Evolutionary conservation across 331 rosid species (phyloP).

Genomic region (Phaseolus coccineus): DNA sequence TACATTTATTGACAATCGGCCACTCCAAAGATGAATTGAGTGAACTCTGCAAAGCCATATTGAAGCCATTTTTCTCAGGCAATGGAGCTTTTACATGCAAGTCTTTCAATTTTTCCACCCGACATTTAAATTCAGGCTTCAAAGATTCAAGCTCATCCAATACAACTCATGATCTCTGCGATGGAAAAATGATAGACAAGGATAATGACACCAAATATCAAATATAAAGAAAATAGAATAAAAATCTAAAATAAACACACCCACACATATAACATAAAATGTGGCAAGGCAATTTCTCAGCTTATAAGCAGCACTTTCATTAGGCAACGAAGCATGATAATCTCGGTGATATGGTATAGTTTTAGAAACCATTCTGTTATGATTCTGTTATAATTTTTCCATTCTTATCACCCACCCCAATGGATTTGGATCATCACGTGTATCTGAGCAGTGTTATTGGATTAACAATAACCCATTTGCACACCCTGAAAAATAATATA

Average conservation of each 20-base stretch:
- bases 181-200: slow-evolving; percentile 38
- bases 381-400: too few relatives aligned
- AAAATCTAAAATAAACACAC: background rate
- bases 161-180: slow-evolving; percentile 62
- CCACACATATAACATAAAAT: slow-evolving; percentile 4
- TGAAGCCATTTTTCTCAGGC: slow-evolving; percentile 48
- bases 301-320: slow-evolving; percentile 63
- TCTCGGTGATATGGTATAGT: slow-evolving; percentile 92
- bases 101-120: slow-evolving; percentile 60
- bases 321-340: slow-evolving; percentile 62
- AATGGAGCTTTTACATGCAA: slow-evolving; percentile 50
- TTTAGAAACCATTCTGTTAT: slow-evolving; percentile 67
- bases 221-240: background rate
- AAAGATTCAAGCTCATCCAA: slow-evolving; percentile 85
- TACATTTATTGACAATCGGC: slow-evolving; percentile 60
- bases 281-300: slow-evolving; percentile 47
- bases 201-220: slow-evolving; percentile 10
- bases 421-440: too few relatives aligned
- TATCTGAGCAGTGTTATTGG: too few relatives aligned
- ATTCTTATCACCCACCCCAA: too few relatives aligned
- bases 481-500: background rate
- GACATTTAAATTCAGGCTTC: slow-evolving; percentile 68
- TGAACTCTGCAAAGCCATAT: slow-evolving; percentile 52
- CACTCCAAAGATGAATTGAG: slow-evolving; percentile 57
- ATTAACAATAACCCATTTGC: too few relatives aligned